A percentile compares a stretch with the other conserved stretches of the same genome.
phyloP scores from a whole-genome alignment of 495 filamentous ascomycete genomes.

The Aspergillus affinis region DNA sequence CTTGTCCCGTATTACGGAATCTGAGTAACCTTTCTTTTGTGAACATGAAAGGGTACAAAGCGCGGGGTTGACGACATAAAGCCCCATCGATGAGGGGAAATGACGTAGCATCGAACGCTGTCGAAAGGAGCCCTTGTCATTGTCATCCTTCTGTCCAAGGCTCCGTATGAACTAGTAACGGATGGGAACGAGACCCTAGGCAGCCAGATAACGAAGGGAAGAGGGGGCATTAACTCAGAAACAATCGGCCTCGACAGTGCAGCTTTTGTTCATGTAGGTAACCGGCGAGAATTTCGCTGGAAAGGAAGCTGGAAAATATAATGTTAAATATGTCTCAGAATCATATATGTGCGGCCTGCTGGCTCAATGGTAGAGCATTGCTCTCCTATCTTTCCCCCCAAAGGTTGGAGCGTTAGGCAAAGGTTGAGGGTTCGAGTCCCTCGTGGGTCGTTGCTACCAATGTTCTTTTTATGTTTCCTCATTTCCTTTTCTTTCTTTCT shows the following conservation, averaged over 20 bases:
- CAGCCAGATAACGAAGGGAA: neutral
- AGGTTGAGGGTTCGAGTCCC: slow-evolving; percentile 14
- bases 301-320: neutral
- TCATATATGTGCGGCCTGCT: slow-evolving; percentile 1
- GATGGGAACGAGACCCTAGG: neutral
- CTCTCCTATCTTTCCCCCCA: slow-evolving; percentile 7
- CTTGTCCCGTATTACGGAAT: no score
- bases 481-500: slow-evolving; percentile 4
- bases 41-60: neutral
- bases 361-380: slow-evolving; percentile 14
- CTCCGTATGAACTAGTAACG: neutral
- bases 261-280: no score
- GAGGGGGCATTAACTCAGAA: no score
- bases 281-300: no score
- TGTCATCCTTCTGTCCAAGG: neutral
- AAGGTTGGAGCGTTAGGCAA: slow-evolving; percentile 9
- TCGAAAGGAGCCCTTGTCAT: neutral
- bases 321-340: neutral
- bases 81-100: neutral
- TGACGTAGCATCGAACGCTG: neutral
- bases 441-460: slow-evolving; percentile 5
- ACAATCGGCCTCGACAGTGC: no score
- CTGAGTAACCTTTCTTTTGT: no score
- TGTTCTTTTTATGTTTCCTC: neutral
- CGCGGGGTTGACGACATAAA: neutral